Conservation (phyloP, 225 moss, liverwort and hornwort genomes). For the Bryum argenteum region DNA sequence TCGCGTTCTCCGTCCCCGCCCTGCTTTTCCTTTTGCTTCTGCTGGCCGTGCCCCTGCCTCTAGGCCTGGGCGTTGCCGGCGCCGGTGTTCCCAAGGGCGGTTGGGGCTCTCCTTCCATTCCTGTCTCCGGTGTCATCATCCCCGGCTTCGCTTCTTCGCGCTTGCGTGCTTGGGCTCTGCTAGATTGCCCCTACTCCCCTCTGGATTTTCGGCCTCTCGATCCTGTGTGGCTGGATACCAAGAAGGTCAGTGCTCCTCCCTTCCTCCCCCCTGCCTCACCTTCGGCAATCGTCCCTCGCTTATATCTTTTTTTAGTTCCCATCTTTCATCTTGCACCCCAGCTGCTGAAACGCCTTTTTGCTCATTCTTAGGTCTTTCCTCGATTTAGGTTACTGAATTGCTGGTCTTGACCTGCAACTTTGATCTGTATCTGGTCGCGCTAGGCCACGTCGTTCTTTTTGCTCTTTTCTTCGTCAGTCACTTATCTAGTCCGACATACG, state of each 20-base stretch:
- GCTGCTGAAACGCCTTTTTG: background rate
- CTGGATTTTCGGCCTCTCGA: conserved; percentile 93
- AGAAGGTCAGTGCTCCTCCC: conserved; percentile 56
- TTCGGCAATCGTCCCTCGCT: background rate
- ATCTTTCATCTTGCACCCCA: background rate
- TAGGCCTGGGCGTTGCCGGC: conserved; percentile 35
- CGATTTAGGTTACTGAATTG: conserved; percentile 15
- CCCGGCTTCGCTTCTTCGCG: conserved; percentile 97
- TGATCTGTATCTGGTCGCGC: conserved; percentile 4
- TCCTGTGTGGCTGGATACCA: conserved; percentile 92
- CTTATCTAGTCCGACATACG: conserved; percentile 3
- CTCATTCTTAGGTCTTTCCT: background rate
- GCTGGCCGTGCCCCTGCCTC: conserved; percentile 25
- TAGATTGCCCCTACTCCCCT: conserved; percentile 97
- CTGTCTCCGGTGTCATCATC: conserved; percentile 86
- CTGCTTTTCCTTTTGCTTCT: conserved; percentile 40
- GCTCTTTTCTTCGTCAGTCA: conserved; percentile 9
- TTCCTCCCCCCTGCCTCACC: background rate
- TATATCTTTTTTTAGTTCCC: background rate
- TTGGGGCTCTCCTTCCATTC: conserved; percentile 70
- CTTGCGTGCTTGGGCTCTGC: conserved; percentile 86
- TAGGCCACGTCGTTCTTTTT: background rate
- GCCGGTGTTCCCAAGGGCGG: conserved; percentile 78
- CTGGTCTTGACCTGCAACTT: background rate
- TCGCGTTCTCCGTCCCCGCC: conserved; percentile 6